Evolutionary conservation across 495 filamentous ascomycete species (phyloP).

Genomic region (Clavariopsis aquatica): DNA sequence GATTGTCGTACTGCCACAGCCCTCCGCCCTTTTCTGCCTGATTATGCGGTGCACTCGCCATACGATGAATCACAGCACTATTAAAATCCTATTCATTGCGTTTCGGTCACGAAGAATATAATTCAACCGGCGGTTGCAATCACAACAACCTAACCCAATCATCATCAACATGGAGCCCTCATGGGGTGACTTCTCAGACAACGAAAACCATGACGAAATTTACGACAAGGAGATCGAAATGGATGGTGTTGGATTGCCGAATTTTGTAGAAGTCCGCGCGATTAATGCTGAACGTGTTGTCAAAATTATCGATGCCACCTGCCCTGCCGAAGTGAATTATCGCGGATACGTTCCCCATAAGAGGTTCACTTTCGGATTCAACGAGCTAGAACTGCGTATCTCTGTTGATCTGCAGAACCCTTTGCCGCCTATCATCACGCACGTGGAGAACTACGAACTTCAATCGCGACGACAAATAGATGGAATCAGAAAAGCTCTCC

Average conservation of each 20-base stretch:
- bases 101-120: not conserved
- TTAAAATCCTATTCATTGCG: not conserved
- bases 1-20: not conserved
- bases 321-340: constrained; percentile 2
- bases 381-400: constrained; percentile 11
- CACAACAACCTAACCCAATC: not conserved
- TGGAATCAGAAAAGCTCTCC: not conserved
- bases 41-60: not conserved
- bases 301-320: not conserved
- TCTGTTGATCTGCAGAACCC: not conserved
- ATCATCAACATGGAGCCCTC: not conserved
- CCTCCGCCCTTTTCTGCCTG: not conserved
- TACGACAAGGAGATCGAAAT: not conserved
- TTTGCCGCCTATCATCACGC: not conserved
- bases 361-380: constrained; percentile 16
- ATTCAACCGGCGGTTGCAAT: not conserved
- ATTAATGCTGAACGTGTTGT: not conserved
- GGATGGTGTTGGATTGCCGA: not conserved
- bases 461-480: constrained; percentile 11
- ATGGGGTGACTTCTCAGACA: not conserved
- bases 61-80: not conserved
- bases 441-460: constrained; percentile 4
- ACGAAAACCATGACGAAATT: not conserved
- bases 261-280: not conserved
- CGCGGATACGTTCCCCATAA: not conserved